These are phyloP conservation scores for Podospora anserina DNA, from an alignment of 495 filamentous ascomycete species.

Conservation along the genomic window DNA sequence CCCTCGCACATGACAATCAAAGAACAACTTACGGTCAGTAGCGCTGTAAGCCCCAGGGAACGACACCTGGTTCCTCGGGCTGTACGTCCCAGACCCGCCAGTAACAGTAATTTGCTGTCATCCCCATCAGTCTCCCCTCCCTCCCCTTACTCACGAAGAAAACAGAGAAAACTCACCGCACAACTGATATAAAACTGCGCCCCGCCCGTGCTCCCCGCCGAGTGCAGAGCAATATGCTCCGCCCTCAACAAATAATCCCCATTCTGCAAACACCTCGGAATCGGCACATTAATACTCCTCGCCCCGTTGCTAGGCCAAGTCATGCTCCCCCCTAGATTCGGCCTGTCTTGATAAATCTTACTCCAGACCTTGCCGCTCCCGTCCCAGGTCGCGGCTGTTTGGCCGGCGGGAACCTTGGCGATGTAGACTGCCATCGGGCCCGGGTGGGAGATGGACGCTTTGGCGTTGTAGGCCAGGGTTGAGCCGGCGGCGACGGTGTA, in stretches of 20 bases:
- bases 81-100: constrained; percentile 39
- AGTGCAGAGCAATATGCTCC: constrained; percentile 57
- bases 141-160: constrained; percentile 14
- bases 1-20: too few species aligned
- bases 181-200: constrained; percentile 57
- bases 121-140: constrained; percentile 53
- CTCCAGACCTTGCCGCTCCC: constrained; percentile 51
- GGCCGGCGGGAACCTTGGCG: constrained; percentile 49
- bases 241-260: constrained; percentile 59
- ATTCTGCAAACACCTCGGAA: constrained; percentile 48
- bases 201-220: constrained; percentile 40
- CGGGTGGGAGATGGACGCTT: constrained; percentile 47
- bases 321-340: constrained; percentile 37
- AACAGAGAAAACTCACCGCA: constrained; percentile 17
- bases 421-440: constrained; percentile 54
- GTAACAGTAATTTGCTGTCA: constrained; percentile 45
- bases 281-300: constrained; percentile 39
- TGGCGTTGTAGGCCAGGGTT: constrained; percentile 45
- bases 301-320: constrained; percentile 44
- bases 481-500: constrained; percentile 46
- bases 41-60: constrained; percentile 45
- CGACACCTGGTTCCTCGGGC: constrained; percentile 37
- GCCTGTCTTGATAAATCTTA: constrained; percentile 52
- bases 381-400: constrained; percentile 46
- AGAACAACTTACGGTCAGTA: constrained; percentile 27